A percentile compares a stretch with the other conserved stretches of the same genome.
These are phyloP conservation scores for Podospora appendiculata DNA, from an alignment of 495 filamentous ascomycete genomes.

Conservation along the genomic window DNA sequence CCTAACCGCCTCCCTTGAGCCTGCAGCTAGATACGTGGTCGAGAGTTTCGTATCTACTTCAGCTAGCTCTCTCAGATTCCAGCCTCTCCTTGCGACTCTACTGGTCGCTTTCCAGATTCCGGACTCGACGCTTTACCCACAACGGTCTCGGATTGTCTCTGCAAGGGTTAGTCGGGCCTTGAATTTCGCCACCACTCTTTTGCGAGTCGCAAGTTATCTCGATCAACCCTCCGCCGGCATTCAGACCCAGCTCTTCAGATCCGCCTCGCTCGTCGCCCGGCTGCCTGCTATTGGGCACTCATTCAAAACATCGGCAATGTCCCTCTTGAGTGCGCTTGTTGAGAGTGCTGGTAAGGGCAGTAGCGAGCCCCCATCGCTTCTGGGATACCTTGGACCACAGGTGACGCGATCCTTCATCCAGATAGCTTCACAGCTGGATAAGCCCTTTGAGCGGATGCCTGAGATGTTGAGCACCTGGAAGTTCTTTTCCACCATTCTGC, in stretches of 20 bases:
- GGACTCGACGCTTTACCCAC: slow-evolving; percentile 54
- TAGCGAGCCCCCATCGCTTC: slow-evolving; percentile 76
- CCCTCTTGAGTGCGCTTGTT: slow-evolving; percentile 68
- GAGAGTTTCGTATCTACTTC: slow-evolving; percentile 68
- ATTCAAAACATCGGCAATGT: slow-evolving; percentile 57
- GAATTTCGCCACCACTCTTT: slow-evolving; percentile 55
- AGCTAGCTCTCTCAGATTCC: slow-evolving; percentile 61
- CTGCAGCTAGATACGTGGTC: slow-evolving; percentile 65
- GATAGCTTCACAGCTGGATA: slow-evolving; percentile 68
- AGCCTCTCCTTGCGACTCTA: slow-evolving; percentile 67
- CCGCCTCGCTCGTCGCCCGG: slow-evolving; percentile 63
- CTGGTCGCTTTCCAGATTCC: slow-evolving; percentile 58
- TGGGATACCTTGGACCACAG: slow-evolving; percentile 78
- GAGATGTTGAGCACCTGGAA: slow-evolving; percentile 68
- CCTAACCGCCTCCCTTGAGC: slow-evolving; percentile 51
- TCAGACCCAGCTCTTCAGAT: slow-evolving; percentile 73
- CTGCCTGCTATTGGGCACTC: slow-evolving; percentile 64
- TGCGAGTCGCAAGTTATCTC: slow-evolving; percentile 60
- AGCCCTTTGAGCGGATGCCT: slow-evolving; percentile 54
- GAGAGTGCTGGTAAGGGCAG: slow-evolving; percentile 51
- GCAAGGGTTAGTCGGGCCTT: slow-evolving; percentile 58
- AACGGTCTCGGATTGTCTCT: slow-evolving; percentile 47
- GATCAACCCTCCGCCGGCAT: slow-evolving; percentile 53
- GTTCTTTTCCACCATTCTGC: slow-evolving; percentile 78
- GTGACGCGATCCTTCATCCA: slow-evolving; percentile 77